Evolutionary conservation across 306 rosid species (phyloP).

Genomic region (Ochetophila trinervis): DNA sequence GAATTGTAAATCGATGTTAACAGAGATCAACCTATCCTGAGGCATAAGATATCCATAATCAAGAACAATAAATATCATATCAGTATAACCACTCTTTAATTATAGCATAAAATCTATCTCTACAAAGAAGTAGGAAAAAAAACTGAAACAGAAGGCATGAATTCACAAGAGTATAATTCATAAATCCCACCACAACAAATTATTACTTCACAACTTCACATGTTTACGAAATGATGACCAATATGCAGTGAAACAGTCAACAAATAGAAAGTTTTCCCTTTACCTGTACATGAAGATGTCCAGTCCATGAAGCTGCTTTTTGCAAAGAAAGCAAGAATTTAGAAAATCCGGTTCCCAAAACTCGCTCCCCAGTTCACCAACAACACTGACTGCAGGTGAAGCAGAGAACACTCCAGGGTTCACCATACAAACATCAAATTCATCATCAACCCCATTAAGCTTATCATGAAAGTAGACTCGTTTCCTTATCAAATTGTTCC

Average conservation of each 20-base stretch:
- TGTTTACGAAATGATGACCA: too few relatives aligned
- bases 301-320: conserved; percentile 58
- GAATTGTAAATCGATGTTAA: too few relatives aligned
- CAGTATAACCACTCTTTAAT: too few relatives aligned
- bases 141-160: too few relatives aligned
- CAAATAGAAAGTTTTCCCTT: neutral
- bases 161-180: too few relatives aligned
- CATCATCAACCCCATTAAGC: conserved; percentile 23
- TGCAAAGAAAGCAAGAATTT: conserved; percentile 56
- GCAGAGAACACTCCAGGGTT: conserved; percentile 49
- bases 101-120: too few relatives aligned
- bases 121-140: too few relatives aligned
- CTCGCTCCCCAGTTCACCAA: conserved; percentile 31
- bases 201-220: too few relatives aligned
- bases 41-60: too few relatives aligned
- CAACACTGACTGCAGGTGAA: conserved; percentile 37
- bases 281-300: conserved; percentile 90
- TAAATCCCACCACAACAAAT: too few relatives aligned
- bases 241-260: neutral
- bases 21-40: too few relatives aligned
- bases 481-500: conserved; percentile 31
- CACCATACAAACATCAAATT: conserved; percentile 14
- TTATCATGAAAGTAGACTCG: conserved; percentile 43
- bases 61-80: too few relatives aligned
- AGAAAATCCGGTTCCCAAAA: conserved; percentile 47